Conservation (phyloP, 164 flowering plant genomes). For the Euptelea pleiosperma region DNA sequence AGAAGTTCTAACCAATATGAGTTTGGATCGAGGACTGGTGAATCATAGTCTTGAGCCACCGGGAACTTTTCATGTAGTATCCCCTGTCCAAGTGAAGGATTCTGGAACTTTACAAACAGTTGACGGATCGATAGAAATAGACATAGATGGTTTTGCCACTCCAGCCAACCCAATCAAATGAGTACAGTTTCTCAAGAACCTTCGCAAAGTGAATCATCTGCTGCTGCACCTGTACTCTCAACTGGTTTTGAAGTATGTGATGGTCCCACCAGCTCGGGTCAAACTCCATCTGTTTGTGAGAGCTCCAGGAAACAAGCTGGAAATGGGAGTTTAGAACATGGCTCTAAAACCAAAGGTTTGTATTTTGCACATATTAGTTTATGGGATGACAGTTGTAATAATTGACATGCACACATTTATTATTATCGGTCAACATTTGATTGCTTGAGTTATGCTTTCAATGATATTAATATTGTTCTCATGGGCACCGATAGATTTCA, state of each 20-base stretch:
- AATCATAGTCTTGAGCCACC: constrained; percentile 24
- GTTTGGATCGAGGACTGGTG: constrained; percentile 25
- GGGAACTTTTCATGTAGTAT: constrained; percentile 26
- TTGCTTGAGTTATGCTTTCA: too few relatives aligned
- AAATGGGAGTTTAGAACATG: constrained; percentile 32
- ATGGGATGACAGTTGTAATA: neutral
- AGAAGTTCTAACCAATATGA: constrained; percentile 22
- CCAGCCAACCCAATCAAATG: constrained; percentile 39
- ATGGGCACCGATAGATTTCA: too few relatives aligned
- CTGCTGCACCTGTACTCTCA: constrained; percentile 60
- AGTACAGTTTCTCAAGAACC: constrained; percentile 53
- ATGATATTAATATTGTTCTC: too few relatives aligned
- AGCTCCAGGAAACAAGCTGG: constrained; percentile 48
- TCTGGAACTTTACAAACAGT: constrained; percentile 23
- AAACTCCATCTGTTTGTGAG: constrained; percentile 41
- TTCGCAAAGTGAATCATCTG: constrained; percentile 77
- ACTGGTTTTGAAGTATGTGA: constrained; percentile 63
- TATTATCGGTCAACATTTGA: too few relatives aligned
- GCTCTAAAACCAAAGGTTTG: constrained; percentile 47
- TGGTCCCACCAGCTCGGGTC: constrained; percentile 58
- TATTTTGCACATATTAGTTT: neutral
- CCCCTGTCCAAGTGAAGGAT: constrained; percentile 30
- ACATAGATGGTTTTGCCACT: constrained; percentile 39
- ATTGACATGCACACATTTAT: too few relatives aligned
- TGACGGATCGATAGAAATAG: constrained; percentile 35